phyloP scores from a whole-genome alignment of 2,329 filamentous ascomycete genomes.

The Sporothrix euskadiensis region DNA sequence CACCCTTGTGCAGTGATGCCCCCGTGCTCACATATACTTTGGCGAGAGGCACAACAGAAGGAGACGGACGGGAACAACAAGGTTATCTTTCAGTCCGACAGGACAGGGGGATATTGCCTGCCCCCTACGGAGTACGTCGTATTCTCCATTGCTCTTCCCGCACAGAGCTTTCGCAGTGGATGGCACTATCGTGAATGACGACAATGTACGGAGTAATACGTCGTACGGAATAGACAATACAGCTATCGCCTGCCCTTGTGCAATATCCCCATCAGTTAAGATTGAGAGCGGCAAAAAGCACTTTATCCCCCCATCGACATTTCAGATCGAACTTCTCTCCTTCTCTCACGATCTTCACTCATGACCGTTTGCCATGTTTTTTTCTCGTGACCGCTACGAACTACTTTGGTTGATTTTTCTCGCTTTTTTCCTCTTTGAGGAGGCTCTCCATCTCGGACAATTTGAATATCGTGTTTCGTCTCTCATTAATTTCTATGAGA shows the following conservation, averaged over 20 bases:
- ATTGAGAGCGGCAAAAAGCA: slow-evolving; percentile 27
- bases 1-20: no score
- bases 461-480: not conserved
- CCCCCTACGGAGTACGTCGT: not conserved
- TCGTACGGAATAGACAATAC: no score
- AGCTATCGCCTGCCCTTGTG: not conserved
- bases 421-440: not conserved
- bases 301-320: slow-evolving; percentile 13
- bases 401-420: not conserved
- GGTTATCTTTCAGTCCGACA: slow-evolving; percentile 15
- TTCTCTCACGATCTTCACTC: not conserved
- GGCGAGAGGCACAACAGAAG: not conserved
- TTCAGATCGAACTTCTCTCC: not conserved
- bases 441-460: slow-evolving; percentile 16
- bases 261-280: slow-evolving; percentile 13
- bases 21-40: slow-evolving; percentile 23
- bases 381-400: not conserved
- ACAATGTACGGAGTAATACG: not conserved
- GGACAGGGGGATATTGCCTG: slow-evolving; percentile 1
- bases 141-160: not conserved
- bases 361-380: not conserved
- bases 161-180: slow-evolving; percentile 13
- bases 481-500: not conserved
- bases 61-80: not conserved
- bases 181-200: slow-evolving; percentile 12